Conservation (phyloP, 176 grass and related monocot genomes). For the Dendrocalamus sinicus region DNA sequence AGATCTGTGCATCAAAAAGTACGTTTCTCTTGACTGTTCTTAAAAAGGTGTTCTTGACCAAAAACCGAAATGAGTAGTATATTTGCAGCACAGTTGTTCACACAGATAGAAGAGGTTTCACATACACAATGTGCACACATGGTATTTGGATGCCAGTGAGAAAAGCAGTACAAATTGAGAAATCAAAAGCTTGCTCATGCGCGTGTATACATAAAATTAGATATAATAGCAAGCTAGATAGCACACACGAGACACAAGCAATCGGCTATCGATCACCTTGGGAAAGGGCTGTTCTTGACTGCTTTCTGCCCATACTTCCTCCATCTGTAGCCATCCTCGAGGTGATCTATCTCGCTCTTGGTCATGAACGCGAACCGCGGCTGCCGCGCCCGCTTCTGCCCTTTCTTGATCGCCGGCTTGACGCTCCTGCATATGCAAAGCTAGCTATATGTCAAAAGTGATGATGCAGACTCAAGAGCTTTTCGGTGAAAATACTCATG, state of each 20-base stretch:
- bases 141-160: no score
- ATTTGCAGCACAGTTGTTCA: neutral
- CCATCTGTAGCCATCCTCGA: slow-evolving; percentile 93
- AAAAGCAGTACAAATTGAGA: neutral
- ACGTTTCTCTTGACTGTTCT: neutral
- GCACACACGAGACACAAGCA: neutral
- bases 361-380: slow-evolving; percentile 91
- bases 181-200: neutral
- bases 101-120: neutral
- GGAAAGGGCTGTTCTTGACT: slow-evolving; percentile 93
- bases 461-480: neutral
- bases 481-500: neutral
- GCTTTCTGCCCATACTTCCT: slow-evolving; percentile 93
- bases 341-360: slow-evolving; percentile 84
- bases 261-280: slow-evolving; percentile 57
- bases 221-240: neutral
- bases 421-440: neutral
- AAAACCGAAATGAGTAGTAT: neutral
- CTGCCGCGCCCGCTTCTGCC: slow-evolving; percentile 67
- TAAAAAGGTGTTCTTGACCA: neutral
- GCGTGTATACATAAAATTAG: neutral
- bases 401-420: slow-evolving; percentile 52
- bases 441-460: neutral
- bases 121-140: neutral
- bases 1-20: no score